A percentile compares a stretch with the other conserved stretches of the same genome.
Conservation (phyloP, 1,284 basidiomycete species). For the Ustilago vetiveriae region DNA sequence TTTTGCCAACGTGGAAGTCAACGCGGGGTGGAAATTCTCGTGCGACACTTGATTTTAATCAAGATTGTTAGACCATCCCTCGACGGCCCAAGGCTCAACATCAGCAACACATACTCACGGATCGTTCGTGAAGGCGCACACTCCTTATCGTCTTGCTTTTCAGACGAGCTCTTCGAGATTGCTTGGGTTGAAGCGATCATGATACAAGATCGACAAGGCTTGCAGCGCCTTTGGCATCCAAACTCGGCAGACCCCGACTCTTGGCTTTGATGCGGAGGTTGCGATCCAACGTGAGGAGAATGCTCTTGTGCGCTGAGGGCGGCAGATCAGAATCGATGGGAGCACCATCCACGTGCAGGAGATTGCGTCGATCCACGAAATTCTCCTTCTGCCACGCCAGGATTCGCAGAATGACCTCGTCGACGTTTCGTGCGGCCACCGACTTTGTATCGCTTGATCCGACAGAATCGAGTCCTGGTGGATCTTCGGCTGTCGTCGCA, state of each 20-base stretch:
- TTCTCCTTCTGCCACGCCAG: slow-evolving; percentile 91
- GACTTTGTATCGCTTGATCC: slow-evolving; percentile 55
- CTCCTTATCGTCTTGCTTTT: no score
- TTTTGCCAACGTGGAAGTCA: slow-evolving; percentile 34
- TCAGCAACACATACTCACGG: slow-evolving; percentile 53
- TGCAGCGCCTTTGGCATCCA: slow-evolving; percentile 70
- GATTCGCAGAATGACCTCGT: slow-evolving; percentile 91
- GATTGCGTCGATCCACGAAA: slow-evolving; percentile 82
- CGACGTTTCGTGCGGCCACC: slow-evolving; percentile 79
- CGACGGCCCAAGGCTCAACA: slow-evolving; percentile 44
- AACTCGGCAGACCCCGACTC: slow-evolving; percentile 79
- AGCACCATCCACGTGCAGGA: slow-evolving; percentile 69
- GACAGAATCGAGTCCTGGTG: slow-evolving; percentile 14
- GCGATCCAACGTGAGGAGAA: slow-evolving; percentile 88
- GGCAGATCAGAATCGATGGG: slow-evolving; percentile 59
- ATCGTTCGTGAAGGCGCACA: no score
- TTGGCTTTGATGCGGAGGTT: slow-evolving; percentile 73
- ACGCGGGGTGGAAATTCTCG: slow-evolving; percentile 12
- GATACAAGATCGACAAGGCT: slow-evolving; percentile 9
- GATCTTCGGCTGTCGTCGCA: slow-evolving; percentile 1
- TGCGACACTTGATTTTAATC: no score
- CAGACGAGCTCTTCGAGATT: no score
- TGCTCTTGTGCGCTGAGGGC: slow-evolving; percentile 77
- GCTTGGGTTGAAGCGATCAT: slow-evolving; percentile 22
- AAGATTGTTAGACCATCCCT: no score